phyloP scores from a whole-genome alignment of 2,329 filamentous ascomycete genomes.

The Calycina marina region DNA sequence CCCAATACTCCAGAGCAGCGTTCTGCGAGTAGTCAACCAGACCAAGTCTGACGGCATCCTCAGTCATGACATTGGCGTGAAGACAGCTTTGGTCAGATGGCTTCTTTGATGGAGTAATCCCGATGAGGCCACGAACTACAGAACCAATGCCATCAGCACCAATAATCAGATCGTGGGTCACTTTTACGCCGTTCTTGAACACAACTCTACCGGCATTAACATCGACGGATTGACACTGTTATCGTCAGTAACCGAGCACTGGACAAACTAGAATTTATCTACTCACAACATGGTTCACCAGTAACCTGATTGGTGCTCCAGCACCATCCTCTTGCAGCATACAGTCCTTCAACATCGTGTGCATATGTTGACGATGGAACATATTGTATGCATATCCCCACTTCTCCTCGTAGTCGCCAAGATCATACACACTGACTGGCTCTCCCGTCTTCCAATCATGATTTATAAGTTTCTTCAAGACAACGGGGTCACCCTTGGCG shows the following conservation, averaged over 20 bases:
- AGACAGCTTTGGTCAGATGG: constrained; percentile 46
- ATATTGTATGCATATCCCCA: constrained; percentile 55
- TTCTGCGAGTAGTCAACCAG: constrained; percentile 48
- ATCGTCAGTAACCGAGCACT: not conserved
- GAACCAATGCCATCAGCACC: constrained; percentile 42
- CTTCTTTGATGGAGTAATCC: constrained; percentile 42
- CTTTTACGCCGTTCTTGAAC: constrained; percentile 20
- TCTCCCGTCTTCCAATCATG: constrained; percentile 56
- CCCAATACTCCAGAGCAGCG: constrained; percentile 55
- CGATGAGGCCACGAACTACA: constrained; percentile 39
- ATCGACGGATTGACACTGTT: constrained; percentile 26
- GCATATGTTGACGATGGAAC: constrained; percentile 56
- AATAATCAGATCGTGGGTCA: constrained; percentile 23
- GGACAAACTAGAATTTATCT: constrained; percentile 13
- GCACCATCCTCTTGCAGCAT: constrained; percentile 40
- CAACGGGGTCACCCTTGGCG: constrained; percentile 45
- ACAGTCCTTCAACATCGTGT: constrained; percentile 45
- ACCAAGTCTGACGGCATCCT: constrained; percentile 42
- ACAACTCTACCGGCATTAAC: constrained; percentile 30
- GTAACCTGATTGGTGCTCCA: constrained; percentile 36
- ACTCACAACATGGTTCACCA: constrained; percentile 39
- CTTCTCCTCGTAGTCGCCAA: constrained; percentile 48
- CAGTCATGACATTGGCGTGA: constrained; percentile 48
- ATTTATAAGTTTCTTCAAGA: constrained; percentile 51
- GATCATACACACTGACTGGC: constrained; percentile 44